Conservation (phyloP, 2,329 filamentous ascomycete genomes). For the Aspergillus fijiensis region DNA sequence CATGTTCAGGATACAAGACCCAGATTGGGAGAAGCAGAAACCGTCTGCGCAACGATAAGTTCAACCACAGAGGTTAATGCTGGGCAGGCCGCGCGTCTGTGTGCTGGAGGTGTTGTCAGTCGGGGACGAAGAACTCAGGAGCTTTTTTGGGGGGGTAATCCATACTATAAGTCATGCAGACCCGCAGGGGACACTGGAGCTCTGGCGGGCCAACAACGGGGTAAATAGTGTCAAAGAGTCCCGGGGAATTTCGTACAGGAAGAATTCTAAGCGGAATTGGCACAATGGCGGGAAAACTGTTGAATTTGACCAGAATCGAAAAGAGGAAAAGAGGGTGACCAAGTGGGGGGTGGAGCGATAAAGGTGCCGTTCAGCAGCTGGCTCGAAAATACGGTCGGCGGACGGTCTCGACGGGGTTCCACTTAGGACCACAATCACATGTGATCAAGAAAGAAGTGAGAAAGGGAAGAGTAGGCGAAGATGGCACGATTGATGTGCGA, state of each 20-base stretch:
- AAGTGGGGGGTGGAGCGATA: background rate
- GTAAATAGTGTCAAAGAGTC: background rate
- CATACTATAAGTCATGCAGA: background rate
- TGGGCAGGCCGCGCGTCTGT: background rate
- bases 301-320: background rate
- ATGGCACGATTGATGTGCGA: background rate
- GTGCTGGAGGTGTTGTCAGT: background rate
- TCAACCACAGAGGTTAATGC: background rate
- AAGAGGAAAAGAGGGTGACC: background rate
- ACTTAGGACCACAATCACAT: background rate
- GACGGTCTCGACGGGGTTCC: background rate
- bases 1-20: constrained; percentile 19
- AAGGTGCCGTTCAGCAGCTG: background rate
- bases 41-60: background rate
- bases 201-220: background rate
- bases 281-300: background rate
- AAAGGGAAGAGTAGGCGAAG: background rate
- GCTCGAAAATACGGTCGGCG: background rate
- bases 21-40: background rate
- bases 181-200: background rate
- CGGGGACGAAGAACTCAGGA: background rate
- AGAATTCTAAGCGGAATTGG: background rate
- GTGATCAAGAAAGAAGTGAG: background rate
- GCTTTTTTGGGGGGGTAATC: background rate
- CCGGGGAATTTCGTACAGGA: background rate